phyloP scores from a whole-genome alignment of 148 eudicot species.

The Amaranthus palmeri region DNA sequence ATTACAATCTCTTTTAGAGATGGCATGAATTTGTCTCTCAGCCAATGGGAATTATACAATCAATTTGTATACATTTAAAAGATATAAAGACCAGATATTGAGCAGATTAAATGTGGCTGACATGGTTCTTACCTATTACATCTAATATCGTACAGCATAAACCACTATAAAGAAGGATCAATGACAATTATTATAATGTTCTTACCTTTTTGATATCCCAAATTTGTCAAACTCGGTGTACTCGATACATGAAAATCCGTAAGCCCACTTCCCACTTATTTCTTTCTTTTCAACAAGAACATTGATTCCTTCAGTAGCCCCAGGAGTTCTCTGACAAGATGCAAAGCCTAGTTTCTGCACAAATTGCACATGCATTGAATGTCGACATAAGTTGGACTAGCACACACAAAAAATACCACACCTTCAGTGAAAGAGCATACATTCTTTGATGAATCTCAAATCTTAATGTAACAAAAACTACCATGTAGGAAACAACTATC shows the following conservation, averaged over 20 bases:
- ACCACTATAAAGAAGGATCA: constrained; percentile 1
- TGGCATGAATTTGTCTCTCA: not conserved
- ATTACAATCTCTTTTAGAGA: too few species aligned
- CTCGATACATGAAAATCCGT: constrained; percentile 94
- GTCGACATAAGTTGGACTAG: not conserved
- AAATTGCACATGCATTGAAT: not conserved
- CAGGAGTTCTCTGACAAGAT: constrained; percentile 67
- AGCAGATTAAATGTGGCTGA: not conserved
- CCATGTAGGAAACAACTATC: not conserved
- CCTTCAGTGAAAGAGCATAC: not conserved
- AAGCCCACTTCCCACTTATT: constrained; percentile 72
- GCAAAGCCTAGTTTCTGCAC: constrained; percentile 97
- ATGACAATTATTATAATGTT: not conserved
- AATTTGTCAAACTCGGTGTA: constrained; percentile 95
- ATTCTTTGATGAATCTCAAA: not conserved
- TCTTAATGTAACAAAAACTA: not conserved
- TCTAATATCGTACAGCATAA: not conserved
- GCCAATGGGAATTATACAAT: not conserved
- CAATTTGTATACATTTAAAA: not conserved
- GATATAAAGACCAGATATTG: not conserved
- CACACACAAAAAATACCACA: not conserved
- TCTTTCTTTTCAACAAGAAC: constrained; percentile 79
- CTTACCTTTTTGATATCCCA: constrained; percentile 70
- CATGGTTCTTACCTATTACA: not conserved
- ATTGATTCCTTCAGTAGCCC: constrained; percentile 96